phyloP scores from a whole-genome alignment of 257 asterid genomes.

The Solanum dulcamara region DNA sequence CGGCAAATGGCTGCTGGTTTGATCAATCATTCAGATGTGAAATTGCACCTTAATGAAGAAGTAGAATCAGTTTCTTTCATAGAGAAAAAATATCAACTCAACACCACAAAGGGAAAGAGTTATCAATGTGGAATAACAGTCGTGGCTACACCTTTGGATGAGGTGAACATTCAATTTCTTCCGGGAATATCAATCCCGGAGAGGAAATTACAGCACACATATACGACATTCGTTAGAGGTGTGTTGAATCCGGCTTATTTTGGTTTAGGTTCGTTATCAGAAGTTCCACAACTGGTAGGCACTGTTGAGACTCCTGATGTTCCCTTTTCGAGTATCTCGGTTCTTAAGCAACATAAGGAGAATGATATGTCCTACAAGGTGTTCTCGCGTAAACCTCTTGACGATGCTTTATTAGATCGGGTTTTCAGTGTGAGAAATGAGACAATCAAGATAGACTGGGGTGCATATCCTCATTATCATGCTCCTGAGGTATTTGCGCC shows the following conservation, averaged over 20 bases:
- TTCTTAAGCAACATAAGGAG: slow-evolving; percentile 53
- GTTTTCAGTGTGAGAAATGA: slow-evolving; percentile 75
- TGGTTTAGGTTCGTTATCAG: slow-evolving; percentile 46
- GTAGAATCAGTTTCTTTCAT: slow-evolving; percentile 58
- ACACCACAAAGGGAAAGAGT: slow-evolving; percentile 63
- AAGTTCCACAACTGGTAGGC: slow-evolving; percentile 83
- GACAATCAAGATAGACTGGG: slow-evolving; percentile 74
- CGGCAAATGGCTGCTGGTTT: slow-evolving; percentile 95
- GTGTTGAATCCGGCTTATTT: slow-evolving; percentile 78
- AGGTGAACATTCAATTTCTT: slow-evolving; percentile 46
- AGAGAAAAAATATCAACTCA: slow-evolving; percentile 60
- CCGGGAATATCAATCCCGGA: slow-evolving; percentile 75
- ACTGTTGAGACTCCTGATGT: slow-evolving; percentile 60
- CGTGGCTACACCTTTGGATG: slow-evolving; percentile 95
- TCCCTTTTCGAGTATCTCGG: slow-evolving; percentile 76
- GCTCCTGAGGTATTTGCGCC: slow-evolving; percentile 88
- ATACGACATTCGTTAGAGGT: slow-evolving; percentile 84
- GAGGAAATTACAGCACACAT: slow-evolving; percentile 84
- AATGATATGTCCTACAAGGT: slow-evolving; percentile 72
- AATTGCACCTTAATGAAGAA: slow-evolving; percentile 72
- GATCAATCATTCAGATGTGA: slow-evolving; percentile 55
- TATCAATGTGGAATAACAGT: slow-evolving; percentile 66
- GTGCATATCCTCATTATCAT: slow-evolving; percentile 81
- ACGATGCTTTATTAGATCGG: slow-evolving; percentile 54
- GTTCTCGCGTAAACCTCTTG: slow-evolving; percentile 66